Percentiles rank a stretch among this genome's conserved stretches.
phyloP scores from a whole-genome alignment of 2,329 filamentous ascomycete species.

The Trichoderma breve region DNA sequence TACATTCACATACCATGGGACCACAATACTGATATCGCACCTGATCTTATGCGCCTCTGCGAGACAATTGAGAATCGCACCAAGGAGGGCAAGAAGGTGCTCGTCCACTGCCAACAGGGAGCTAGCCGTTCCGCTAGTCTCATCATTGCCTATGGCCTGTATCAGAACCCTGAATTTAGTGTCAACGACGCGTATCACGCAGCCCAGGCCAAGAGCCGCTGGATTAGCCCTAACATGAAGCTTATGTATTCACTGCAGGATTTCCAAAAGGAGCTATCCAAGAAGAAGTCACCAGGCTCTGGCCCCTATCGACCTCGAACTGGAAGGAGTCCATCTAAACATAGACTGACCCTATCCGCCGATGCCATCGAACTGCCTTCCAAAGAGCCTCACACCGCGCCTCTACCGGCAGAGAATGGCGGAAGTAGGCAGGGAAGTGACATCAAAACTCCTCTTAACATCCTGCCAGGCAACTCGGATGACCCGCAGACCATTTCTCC shows the following conservation, averaged over 20 bases:
- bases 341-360: slow-evolving; percentile 59
- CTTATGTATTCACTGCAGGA: slow-evolving; percentile 87
- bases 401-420: slow-evolving; percentile 55
- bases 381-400: slow-evolving; percentile 60
- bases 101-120: slow-evolving; percentile 83
- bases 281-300: slow-evolving; percentile 47
- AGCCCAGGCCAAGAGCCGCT: slow-evolving; percentile 76
- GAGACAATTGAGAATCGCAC: slow-evolving; percentile 72
- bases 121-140: slow-evolving; percentile 81
- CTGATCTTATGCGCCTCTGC: slow-evolving; percentile 72
- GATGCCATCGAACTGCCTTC: slow-evolving; percentile 53
- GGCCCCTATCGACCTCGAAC: slow-evolving; percentile 46
- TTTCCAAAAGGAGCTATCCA: slow-evolving; percentile 64
- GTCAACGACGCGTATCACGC: slow-evolving; percentile 82
- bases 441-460: slow-evolving; percentile 28
- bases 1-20: slow-evolving; percentile 89
- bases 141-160: slow-evolving; percentile 82
- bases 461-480: neutral
- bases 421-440: slow-evolving; percentile 38
- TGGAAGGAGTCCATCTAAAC: slow-evolving; percentile 58
- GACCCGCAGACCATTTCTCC: slow-evolving; percentile 52
- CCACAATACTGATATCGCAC: slow-evolving; percentile 81
- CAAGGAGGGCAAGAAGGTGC: slow-evolving; percentile 70
- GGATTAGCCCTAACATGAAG: slow-evolving; percentile 91
- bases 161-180: slow-evolving; percentile 70